Evolutionary conservation across 768 basidiomycete species (phyloP), one percentile per base, ranked within the genome.

Genomic region (Sistotremastrum niveocremeum): DNA sequence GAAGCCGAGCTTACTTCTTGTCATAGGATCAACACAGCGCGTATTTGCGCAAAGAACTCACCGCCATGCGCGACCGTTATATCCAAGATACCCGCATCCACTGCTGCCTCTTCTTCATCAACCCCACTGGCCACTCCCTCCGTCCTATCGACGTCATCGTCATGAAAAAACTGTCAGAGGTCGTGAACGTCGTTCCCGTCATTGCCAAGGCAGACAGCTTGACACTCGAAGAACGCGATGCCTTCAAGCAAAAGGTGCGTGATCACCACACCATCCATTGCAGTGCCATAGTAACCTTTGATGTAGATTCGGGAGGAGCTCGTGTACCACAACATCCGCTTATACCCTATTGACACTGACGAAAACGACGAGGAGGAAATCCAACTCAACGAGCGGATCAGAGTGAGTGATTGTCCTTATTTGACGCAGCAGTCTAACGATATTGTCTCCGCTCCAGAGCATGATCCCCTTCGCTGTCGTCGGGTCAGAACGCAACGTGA

Each of bases 101-200:
- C 73, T 97, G 93, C 72, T 87, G 84, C 62, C 64, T 99, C 45
- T 98, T 89, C 77, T 99, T 98, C 68, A 91, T 99, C 72, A 93
- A 84, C 65, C 95, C 94, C 20, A 95, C 93, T n/a, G 94, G 94
- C 20, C 94, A 99, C 66, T 81, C 85, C 4, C 77, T 99, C 47
- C 88, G 93, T 50, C 81, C 95, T 32, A 91, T 99, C 57, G 94
- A 99, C 57, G 83, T 98, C 40, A 91, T 91, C 58, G 95, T 99
- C 53, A 90, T 99, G 82, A 95, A 97, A 74, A 97, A 97, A 71
- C 72, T 99, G 50, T 86, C 85, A 62, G 95, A 98, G 62, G 94
- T 98, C 38, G 95, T 97, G 63, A 99, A 99, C 56, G 94, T 99
- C 44, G 93, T 99, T 6, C 94, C 94, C n/a, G 86, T 99, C 50